A percentile compares a stretch with the other conserved stretches of the same genome.
These are phyloP conservation scores for Strobilomyces confusus DNA, from an alignment of 768 basidiomycete genomes.

Conservation along the genomic window DNA sequence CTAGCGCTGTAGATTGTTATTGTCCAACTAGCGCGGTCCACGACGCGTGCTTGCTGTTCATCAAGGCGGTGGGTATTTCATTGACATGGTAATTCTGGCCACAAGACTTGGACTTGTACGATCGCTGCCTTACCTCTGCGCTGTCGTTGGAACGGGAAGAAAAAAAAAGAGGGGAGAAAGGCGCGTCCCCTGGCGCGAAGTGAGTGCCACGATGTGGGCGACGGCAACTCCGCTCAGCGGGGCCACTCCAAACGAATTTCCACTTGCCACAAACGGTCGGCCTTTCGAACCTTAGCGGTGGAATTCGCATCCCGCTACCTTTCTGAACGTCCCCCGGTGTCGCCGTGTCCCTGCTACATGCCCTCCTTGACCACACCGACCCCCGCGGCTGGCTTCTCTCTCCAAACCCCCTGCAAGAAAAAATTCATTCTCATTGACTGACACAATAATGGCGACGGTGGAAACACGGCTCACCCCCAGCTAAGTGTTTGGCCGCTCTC, in stretches of 20 bases:
- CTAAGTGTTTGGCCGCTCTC: too few relatives aligned
- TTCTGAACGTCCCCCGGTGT: too few relatives aligned
- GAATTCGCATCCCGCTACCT: too few relatives aligned
- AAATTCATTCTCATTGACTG: too few relatives aligned
- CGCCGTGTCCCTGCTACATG: background rate
- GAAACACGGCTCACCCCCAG: too few relatives aligned
- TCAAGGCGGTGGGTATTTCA: constrained; percentile 13
- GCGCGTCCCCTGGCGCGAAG: background rate
- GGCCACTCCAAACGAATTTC: constrained; percentile 8
- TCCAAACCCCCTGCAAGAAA: too few relatives aligned
- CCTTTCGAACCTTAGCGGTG: too few relatives aligned
- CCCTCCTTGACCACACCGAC: background rate
- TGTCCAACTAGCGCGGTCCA: background rate
- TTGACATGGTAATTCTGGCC: background rate
- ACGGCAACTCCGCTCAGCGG: constrained; percentile 19
- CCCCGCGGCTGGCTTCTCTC: too few relatives aligned
- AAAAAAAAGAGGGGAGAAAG: background rate
- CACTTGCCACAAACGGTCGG: too few relatives aligned
- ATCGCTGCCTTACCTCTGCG: background rate
- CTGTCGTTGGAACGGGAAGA: background rate
- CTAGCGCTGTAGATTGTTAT: constrained; percentile 6
- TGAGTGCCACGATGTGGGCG: background rate
- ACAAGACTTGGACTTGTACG: constrained; percentile 16
- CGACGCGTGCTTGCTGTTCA: background rate
- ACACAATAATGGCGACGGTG: too few relatives aligned